Evolutionary conservation across 1,139 yeast genomes (phyloP).

Genomic region (Diutina siamensis): DNA sequence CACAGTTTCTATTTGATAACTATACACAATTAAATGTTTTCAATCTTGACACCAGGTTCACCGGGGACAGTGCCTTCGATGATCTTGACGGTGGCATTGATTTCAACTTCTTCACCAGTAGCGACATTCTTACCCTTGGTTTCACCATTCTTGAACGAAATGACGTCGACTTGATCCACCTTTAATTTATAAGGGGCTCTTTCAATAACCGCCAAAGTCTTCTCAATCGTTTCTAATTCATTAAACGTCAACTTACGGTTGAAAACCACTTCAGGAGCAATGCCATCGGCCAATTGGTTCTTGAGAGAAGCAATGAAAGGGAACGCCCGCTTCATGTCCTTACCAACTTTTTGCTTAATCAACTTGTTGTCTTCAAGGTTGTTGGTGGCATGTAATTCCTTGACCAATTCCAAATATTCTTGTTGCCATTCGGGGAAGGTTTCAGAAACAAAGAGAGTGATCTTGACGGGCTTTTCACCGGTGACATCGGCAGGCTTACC

Average conservation of each 20-base stretch:
- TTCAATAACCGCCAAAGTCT: slow-evolving; percentile 43
- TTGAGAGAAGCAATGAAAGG: slow-evolving; percentile 84
- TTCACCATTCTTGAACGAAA: slow-evolving; percentile 52
- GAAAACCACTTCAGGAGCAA: slow-evolving; percentile 67
- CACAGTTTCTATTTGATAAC: neutral
- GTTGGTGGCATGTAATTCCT: slow-evolving; percentile 60
- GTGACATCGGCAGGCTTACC: slow-evolving; percentile 64
- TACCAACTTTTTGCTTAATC: slow-evolving; percentile 53
- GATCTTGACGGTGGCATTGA: slow-evolving; percentile 52
- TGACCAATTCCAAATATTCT: slow-evolving; percentile 70
- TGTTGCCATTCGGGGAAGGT: slow-evolving; percentile 98
- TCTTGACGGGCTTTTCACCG: slow-evolving; percentile 55
- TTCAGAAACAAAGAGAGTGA: slow-evolving; percentile 62
- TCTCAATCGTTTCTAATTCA: slow-evolving; percentile 59
- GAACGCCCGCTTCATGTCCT: slow-evolving; percentile 93
- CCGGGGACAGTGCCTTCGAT: slow-evolving; percentile 88
- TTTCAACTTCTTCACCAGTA: slow-evolving; percentile 61
- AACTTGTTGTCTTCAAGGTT: slow-evolving; percentile 49
- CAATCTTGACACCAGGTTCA: slow-evolving; percentile 73
- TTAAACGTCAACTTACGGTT: slow-evolving; percentile 76
- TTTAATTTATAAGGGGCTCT: slow-evolving; percentile 56
- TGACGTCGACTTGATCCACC: slow-evolving; percentile 40
- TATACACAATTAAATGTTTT: slow-evolving; percentile 29
- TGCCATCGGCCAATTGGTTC: slow-evolving; percentile 52
- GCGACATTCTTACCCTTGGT: slow-evolving; percentile 50